Evolutionary conservation across 306 rosid genomes (phyloP).

Genomic region (Pachyrhizus erosus): DNA sequence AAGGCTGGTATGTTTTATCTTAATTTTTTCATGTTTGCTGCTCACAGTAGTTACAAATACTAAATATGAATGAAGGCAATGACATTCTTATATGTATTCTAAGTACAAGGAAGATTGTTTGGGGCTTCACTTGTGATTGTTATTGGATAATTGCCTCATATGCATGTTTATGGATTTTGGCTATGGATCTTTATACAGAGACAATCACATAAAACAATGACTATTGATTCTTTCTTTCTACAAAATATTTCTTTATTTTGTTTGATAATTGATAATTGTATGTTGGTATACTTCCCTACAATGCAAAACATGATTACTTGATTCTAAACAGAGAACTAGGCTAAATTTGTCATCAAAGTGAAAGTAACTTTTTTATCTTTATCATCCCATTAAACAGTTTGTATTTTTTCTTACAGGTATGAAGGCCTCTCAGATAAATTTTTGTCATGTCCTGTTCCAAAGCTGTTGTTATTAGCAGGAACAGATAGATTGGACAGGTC

Average conservation of each 20-base stretch:
- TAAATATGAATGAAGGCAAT: constrained; percentile 37
- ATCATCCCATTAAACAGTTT: constrained; percentile 20
- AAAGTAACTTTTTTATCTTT: constrained; percentile 15
- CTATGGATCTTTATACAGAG: not conserved
- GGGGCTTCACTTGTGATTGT: constrained; percentile 32
- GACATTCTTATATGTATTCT: not conserved
- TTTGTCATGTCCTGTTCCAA: constrained; percentile 83
- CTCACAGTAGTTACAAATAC: not conserved
- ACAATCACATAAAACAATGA: not conserved
- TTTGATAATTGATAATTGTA: constrained; percentile 6
- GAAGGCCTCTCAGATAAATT: constrained; percentile 96
- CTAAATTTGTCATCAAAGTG: constrained; percentile 22
- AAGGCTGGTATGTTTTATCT: constrained; percentile 74
- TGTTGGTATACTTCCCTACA: constrained; percentile 23
- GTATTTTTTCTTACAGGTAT: constrained; percentile 68
- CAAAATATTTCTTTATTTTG: not conserved
- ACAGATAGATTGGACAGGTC: constrained; percentile 98
- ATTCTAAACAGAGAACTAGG: constrained; percentile 25
- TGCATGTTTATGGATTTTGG: constrained; percentile 21
- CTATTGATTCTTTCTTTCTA: not conserved
- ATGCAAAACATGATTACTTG: constrained; percentile 28
- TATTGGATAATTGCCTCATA: constrained; percentile 22
- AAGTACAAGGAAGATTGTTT: constrained; percentile 32
- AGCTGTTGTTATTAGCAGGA: constrained; percentile 93
- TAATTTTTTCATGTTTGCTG: constrained; percentile 4